These are phyloP conservation scores for Venturia oleaginea DNA, from an alignment of 2,329 filamentous ascomycete genomes.

Conservation along the genomic window DNA sequence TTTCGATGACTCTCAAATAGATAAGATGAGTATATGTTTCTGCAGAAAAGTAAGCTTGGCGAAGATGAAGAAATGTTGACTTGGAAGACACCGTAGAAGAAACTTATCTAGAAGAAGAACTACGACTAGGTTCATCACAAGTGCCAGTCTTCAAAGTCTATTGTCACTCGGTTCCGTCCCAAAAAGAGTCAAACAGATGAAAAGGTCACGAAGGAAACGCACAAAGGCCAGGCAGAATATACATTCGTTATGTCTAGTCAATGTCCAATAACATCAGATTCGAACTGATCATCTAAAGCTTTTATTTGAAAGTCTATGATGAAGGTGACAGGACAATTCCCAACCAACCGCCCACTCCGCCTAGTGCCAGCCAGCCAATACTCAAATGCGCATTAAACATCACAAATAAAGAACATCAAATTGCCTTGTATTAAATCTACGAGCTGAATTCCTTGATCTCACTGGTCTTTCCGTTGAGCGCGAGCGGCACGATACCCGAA, in stretches of 20 bases:
- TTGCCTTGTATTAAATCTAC: conserved; percentile 22
- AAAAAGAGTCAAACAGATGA: background rate
- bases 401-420: background rate
- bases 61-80: no score
- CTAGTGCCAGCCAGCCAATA: background rate
- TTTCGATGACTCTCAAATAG: no score
- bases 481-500: conserved; percentile 89
- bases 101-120: no score
- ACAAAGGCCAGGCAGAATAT: background rate
- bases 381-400: background rate
- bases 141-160: no score
- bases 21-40: no score
- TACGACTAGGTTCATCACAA: no score
- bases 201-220: background rate
- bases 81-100: no score
- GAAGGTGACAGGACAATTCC: background rate
- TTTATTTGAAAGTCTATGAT: background rate
- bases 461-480: conserved; percentile 56
- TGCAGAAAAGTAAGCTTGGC: no score
- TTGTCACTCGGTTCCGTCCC: no score
- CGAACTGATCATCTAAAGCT: background rate
- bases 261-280: background rate
- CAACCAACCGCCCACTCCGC: background rate
- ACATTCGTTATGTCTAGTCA: background rate
- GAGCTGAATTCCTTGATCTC: conserved; percentile 53